Base-by-base conservation (phyloP, 164 flowering plant genomes). In the Kalanchoe fedtschenkoi region DNA sequence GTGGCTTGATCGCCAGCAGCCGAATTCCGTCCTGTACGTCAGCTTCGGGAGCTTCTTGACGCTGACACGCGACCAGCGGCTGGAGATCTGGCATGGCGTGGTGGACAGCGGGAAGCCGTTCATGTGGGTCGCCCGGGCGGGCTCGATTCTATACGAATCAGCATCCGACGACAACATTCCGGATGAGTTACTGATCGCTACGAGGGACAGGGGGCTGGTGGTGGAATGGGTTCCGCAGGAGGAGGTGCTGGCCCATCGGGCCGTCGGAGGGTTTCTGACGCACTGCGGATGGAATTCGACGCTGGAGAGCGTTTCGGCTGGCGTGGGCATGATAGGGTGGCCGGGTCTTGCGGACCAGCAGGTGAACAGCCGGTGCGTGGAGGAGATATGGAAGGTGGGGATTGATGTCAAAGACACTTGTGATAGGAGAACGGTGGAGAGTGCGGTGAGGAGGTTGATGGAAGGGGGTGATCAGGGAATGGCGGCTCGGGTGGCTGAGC, bases 221-320 rank as follows among this genome's bases (percentile, higher is more conserved):
- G 72, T 66, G 34, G 56, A 66, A 15, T 70, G 73, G 73, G 66
- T 63, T 22, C 73, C 69, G 9, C 73, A 70, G 29, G 73, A 70
- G 51, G 66, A 66, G 26, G 66, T 70, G 5, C 6, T 70, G 44
- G 66, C 69, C 60, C 73, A 70, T 39, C 15, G 26, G 28, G 63
- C 74, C 0, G n/a, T 66, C 1, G 65, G 70, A 13, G 70, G 74
- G 46, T 68, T 68, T 29, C 34, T 57, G 17, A 57, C 59, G 26
- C 59, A 55, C 26, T 28, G 59, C n/a, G 59, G 59, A 13, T 55
- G 59, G 69, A 61, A 70, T 56, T 51, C 69, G 34, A 55, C 62
- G 16, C 34, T 59, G 70, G 74, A 70, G 67, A 58, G 69, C 19
- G 47, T 66, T 26, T 30, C 39, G 1, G 64, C 65, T 0, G 70